Evolutionary conservation across 108 stramenopile genomes (phyloP), one percentile per base, ranked within the genome.

Genomic region (Epithemia pelagica): DNA sequence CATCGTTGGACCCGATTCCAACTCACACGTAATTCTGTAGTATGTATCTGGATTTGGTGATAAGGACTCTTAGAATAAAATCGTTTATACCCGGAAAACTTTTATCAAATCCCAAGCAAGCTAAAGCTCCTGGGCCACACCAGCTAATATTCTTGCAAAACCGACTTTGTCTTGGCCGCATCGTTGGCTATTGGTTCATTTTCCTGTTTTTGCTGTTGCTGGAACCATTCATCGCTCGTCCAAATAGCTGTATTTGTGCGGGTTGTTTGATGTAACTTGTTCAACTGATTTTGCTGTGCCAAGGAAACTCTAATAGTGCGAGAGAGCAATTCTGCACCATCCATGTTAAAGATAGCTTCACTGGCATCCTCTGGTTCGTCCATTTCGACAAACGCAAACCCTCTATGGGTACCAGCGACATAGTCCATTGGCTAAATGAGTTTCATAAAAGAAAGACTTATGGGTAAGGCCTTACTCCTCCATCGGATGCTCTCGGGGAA

Each of bases 281-380:
- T 75, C 52, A 82, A 61, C 53, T 82, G 84, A 53, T 85, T 83
- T 60, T 77, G 69, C 70, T 88, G 89, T 10, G 96, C 96, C 59
- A 92, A 69, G 64, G 90, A 94, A 22, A 95, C 94, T 29, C 65
- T 71, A 62, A 97, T 72, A 28, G 94, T 88, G 57, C 86, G 75
- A 28, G 94, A 94, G 61, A 83, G 78, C 65, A 97, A 79, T 63
- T 97, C 95, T 25, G 86, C 72, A 21, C 94, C 95, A 70, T 98
- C 91, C 95, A 97, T 92, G 77, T 98, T 98, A 57, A 95, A 95
- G 28, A 95, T 89, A 20, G 96, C 96, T 72, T 95, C 97, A 18
- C 60, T 67, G 1, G 96, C 97, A 57, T 82, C 81, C 29, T 87
- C 86, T 31, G 80, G 79, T 63, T 92, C 88, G 64, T 92, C 95